A percentile compares a stretch with the other conserved stretches of the same genome.
phyloP scores from a whole-genome alignment of 257 asterid species.

The Solanum verrucosum region DNA sequence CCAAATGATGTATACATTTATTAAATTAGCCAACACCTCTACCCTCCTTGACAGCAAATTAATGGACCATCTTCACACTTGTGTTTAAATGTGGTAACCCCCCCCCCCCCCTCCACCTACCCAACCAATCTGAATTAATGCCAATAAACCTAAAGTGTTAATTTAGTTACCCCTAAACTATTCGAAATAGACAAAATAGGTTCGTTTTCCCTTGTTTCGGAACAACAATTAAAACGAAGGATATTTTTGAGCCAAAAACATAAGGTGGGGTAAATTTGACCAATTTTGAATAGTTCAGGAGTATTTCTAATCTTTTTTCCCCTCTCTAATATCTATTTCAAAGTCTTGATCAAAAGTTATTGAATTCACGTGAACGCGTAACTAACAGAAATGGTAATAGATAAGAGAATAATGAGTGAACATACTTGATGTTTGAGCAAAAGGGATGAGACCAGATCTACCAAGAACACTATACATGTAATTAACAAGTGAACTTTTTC shows the following conservation, averaged over 20 bases:
- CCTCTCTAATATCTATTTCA: background rate
- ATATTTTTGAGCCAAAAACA: background rate
- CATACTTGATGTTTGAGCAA: conserved; percentile 64
- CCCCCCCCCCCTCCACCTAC: background rate
- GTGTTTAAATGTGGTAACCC: background rate
- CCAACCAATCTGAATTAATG: background rate
- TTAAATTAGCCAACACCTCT: background rate
- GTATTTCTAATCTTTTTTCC: no score
- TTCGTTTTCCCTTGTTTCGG: background rate
- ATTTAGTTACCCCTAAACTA: background rate
- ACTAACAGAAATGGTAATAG: background rate
- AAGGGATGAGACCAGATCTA: conserved; percentile 63
- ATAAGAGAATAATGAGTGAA: background rate
- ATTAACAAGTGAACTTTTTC: conserved; percentile 56
- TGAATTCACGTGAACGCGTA: background rate
- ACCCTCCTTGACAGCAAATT: background rate
- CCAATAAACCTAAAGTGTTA: background rate
- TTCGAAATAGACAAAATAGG: background rate
- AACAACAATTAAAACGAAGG: background rate
- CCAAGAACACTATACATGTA: conserved; percentile 70
- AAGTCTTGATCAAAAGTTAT: background rate
- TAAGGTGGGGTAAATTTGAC: background rate
- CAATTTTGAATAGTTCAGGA: no score
- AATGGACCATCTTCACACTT: background rate
- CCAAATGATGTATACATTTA: background rate